phyloP scores from a whole-genome alignment of 345 rosid species.

The Pseudoturritis turrita region DNA sequence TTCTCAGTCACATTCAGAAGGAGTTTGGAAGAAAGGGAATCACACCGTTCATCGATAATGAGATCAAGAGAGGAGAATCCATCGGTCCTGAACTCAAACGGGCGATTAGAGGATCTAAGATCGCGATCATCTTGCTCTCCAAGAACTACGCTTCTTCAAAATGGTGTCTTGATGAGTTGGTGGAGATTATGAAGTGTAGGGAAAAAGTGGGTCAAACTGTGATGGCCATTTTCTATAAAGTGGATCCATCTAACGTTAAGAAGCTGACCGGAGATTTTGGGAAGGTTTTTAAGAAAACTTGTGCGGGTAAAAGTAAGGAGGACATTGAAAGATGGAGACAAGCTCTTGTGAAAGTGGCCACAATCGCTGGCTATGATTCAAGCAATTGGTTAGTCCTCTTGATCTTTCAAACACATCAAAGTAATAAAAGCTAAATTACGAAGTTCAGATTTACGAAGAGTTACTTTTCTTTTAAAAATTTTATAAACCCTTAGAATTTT shows the following conservation, averaged over 20 bases:
- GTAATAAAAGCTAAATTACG: too few species aligned
- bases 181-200: background rate
- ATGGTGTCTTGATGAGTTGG: conserved; percentile 3
- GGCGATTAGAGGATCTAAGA: too few species aligned
- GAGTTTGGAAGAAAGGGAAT: background rate
- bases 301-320: background rate
- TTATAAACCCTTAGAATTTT: too few species aligned
- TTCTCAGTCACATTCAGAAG: background rate
- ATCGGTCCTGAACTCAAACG: background rate
- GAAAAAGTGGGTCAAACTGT: background rate
- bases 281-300: background rate
- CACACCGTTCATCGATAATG: background rate
- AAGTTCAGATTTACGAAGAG: too few species aligned
- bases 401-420: background rate
- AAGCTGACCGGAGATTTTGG: background rate
- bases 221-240: background rate
- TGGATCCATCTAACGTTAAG: background rate
- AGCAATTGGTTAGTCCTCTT: background rate
- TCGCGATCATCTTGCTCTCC: background rate
- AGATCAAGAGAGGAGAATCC: conserved; percentile 14
- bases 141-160: background rate
- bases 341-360: background rate
- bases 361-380: background rate
- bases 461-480: too few species aligned
- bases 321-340: background rate